These are phyloP conservation scores for Sugiyamaella novakii DNA, from an alignment of 1,139 yeast genomes.

Conservation along the genomic window DNA sequence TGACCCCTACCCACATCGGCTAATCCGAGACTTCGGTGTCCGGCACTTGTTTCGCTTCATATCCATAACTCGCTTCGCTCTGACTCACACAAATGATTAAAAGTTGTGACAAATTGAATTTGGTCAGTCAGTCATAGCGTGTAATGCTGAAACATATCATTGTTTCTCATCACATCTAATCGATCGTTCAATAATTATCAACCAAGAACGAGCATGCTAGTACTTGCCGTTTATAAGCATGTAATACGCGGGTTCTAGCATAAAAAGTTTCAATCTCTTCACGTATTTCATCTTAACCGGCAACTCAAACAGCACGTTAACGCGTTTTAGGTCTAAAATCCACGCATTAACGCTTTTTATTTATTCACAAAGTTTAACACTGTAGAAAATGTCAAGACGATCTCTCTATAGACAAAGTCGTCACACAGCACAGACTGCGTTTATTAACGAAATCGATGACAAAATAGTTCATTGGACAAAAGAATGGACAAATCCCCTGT, in stretches of 20 bases:
- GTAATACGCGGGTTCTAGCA: too few species aligned
- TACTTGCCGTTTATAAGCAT: neutral
- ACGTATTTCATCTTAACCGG: neutral
- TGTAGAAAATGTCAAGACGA: constrained; percentile 37
- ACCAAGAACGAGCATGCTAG: too few species aligned
- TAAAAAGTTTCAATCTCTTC: neutral
- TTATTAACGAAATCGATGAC: constrained; percentile 35
- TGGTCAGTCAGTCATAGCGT: too few species aligned
- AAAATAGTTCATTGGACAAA: constrained; percentile 36
- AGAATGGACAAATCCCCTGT: constrained; percentile 35
- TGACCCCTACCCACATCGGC: constrained; percentile 7
- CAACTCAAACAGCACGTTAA: neutral
- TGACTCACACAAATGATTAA: too few species aligned
- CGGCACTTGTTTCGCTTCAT: neutral
- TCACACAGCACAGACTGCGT: constrained; percentile 28
- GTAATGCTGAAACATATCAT: too few species aligned
- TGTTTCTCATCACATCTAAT: too few species aligned
- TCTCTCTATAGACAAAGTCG: constrained; percentile 39
- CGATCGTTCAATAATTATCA: too few species aligned
- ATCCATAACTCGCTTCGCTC: too few species aligned
- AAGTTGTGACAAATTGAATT: neutral
- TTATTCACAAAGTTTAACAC: too few species aligned
- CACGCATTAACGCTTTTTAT: too few species aligned
- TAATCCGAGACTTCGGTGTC: constrained; percentile 7
- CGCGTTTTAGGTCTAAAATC: too few species aligned